Conservation (phyloP, 306 rosid genomes). For the Trifolium dubium region DNA sequence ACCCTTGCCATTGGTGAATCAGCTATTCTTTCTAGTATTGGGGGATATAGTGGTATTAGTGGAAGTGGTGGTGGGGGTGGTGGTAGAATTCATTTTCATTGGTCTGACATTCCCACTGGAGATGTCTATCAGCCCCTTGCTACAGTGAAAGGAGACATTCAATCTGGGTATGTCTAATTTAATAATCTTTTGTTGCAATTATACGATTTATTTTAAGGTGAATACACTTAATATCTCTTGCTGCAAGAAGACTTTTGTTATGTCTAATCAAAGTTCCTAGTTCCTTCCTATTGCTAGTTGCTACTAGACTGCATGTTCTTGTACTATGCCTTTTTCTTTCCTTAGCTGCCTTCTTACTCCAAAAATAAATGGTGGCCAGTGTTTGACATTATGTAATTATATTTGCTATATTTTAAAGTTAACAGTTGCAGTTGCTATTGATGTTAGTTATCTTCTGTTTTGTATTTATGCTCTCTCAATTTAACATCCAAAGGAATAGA, state of each 20-base stretch:
- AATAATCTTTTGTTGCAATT: slow-evolving; percentile 33
- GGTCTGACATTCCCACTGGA: slow-evolving; percentile 94
- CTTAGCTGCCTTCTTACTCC: background rate
- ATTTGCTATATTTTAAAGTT: background rate
- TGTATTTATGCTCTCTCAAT: background rate
- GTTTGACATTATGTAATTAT: background rate
- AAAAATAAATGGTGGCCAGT: background rate
- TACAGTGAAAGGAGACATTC: slow-evolving; percentile 71
- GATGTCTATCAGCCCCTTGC: slow-evolving; percentile 98
- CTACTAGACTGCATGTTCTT: slow-evolving; percentile 14
- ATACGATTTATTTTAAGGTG: slow-evolving; percentile 17
- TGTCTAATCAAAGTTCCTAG: slow-evolving; percentile 5
- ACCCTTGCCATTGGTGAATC: slow-evolving; percentile 64
- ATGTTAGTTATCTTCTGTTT: slow-evolving; percentile 9
- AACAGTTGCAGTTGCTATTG: slow-evolving; percentile 11
- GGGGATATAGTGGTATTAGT: slow-evolving; percentile 71
- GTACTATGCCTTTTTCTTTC: background rate
- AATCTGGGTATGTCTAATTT: slow-evolving; percentile 57
- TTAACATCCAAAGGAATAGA: slow-evolving; percentile 4
- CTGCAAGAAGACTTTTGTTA: slow-evolving; percentile 12
- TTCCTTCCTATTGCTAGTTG: background rate
- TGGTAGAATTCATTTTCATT: slow-evolving; percentile 96
- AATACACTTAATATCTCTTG: slow-evolving; percentile 8
- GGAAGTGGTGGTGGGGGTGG: slow-evolving; percentile 98
- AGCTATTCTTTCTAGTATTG: slow-evolving; percentile 83